Base-by-base conservation (phyloP, 1,139 yeast genomes). In the Candida freyschussii region DNA sequence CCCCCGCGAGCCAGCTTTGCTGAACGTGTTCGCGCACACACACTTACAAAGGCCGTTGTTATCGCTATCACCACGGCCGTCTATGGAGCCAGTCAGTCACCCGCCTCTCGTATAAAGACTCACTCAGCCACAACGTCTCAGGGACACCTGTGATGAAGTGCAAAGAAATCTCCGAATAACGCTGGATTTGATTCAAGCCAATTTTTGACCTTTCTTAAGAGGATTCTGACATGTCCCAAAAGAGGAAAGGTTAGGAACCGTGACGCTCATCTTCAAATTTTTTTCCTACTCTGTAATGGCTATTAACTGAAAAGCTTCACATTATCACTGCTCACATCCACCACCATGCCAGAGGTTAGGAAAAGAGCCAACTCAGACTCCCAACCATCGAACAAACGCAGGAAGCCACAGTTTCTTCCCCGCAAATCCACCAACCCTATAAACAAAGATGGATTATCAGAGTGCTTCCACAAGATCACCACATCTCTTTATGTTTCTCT, bases 401-500 rank as follows among this genome's bases (percentile, higher is more conserved):
- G 44, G 34, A 46, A 37, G 30, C 41, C 40, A 26, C 42, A 39
- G 36, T 36, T 34, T 17, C 29, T 21, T 20, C 39, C 26, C 22
- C 44, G 17, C 27, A 40, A 29, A 26, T 35, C 34, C 25, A 31
- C 51, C 17, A 63, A 60, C 41, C 64, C 63, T 9, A 34, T 54
- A 13, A 52, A 50, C 32, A 38, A 38, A 13, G 52, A 55, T 23
- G 67, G 67, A 7, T 32, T 61, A 12, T 59, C 69, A 11, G 58
- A 78, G 54, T 82, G 94, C 54, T 85, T 83, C 62, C 78, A 75
- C 47, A 65, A 61, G 27, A 73, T 80, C 34, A 69, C 77, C 26
- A 68, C 86, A 3, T 65, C 75, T 13, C 58, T 91, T 57, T 86
- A 87, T 53, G 77, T 87, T 4, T 85, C 96, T 5, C 59, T 91